Evolutionary conservation across 805 yeast genomes (phyloP), one percentile per base, ranked within the genome.

Genomic region (Scheffersomyces ergatensis): DNA sequence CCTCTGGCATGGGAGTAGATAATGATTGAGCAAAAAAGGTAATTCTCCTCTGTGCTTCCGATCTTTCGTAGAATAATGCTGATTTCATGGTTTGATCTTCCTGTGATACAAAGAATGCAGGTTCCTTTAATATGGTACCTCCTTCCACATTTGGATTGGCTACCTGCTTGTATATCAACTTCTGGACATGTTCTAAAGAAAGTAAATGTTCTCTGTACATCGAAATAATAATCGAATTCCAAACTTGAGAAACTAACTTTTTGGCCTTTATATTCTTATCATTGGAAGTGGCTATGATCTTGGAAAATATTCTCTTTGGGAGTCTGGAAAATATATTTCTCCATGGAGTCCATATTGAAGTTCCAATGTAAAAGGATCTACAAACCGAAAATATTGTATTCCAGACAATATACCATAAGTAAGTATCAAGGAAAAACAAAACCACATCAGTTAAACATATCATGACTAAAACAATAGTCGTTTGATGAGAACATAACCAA

Each of bases 301-400:
- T 87, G 9, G 92, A 77, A 49, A 74, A 76, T 3, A 88, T 84
- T 48, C 95, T 70, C 51, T 82, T 81, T 1, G 96, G 95, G 21
- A 89, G 63, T 37, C 89, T 67, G 4, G 88, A 76, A 55, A 83
- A 87, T 23, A 84, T 77, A 51, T 85, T 86, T 57, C 86, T 77
- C 95, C 95, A 87, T 0, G 96, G 96, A 2, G 93, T 85, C 84
- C 92, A 83, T 9, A 87, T 80, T 0, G 95, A 85, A 4, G 85
- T 82, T 1, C 96, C 96, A 45, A 82, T 71, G 32, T 83, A 79
- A 47, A 83, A 73, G 0, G 93, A 83, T 5, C 86, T 67, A 40
- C 82, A 72, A 4, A 86, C 83, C 0, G 95, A 86, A 42, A 85
- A 83, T 0, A 77, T 54, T 0, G 93, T 83, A 53, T 82, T 86